Percentiles rank a stretch among this genome's conserved stretches.
Conservation (phyloP, 768 basidiomycete species). For the Macrolepiota dolichaula region DNA sequence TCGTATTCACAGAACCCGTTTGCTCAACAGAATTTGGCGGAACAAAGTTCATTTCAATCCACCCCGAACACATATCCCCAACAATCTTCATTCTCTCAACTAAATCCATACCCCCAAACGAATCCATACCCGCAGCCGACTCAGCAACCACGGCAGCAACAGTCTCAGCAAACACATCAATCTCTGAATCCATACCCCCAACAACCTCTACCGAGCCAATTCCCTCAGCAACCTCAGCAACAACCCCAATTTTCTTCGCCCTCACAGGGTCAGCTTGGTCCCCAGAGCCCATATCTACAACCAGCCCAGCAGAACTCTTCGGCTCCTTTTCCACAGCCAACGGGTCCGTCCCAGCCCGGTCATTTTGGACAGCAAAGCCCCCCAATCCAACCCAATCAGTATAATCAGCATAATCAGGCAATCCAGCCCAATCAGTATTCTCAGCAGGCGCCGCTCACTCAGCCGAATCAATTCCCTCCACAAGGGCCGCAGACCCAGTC, state of each 20-base stretch:
- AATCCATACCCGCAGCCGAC: background rate
- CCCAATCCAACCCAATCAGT: background rate
- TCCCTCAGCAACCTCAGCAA: background rate
- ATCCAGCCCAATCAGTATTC: background rate
- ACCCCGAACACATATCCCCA: background rate
- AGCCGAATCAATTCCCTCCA: slow-evolving; percentile 3
- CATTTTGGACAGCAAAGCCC: background rate
- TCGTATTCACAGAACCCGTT: no score
- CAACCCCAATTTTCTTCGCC: slow-evolving; percentile 1
- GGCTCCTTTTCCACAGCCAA: background rate
- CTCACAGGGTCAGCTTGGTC: background rate
- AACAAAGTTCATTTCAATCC: background rate
- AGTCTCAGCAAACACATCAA: background rate
- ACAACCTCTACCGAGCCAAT: background rate
- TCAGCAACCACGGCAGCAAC: background rate
- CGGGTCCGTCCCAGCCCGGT: background rate
- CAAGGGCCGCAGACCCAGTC: background rate
- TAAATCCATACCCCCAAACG: background rate
- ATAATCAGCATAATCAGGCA: slow-evolving; percentile 1
- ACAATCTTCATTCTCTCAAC: background rate
- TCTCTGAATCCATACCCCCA: background rate
- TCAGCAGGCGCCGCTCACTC: slow-evolving; percentile 1
- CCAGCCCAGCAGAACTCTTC: background rate
- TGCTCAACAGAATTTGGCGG: background rate
- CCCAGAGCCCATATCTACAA: background rate